phyloP scores from a whole-genome alignment of 805 yeast species.

The Candida tallmaniae region DNA sequence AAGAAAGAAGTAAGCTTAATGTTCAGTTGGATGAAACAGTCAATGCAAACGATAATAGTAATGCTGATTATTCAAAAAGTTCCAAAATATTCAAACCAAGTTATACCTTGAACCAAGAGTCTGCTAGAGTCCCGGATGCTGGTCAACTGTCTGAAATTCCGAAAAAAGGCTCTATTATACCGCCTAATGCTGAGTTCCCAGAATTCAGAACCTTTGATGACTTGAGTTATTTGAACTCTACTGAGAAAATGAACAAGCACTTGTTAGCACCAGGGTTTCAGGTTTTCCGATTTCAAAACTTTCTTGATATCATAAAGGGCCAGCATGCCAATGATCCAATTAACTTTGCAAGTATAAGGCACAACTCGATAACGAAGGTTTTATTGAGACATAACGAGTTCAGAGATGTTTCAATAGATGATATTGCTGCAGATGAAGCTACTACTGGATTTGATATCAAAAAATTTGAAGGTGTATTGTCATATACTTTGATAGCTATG shows the following conservation, averaged over 20 bases:
- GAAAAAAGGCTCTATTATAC: too few relatives aligned
- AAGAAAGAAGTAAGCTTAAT: constrained; percentile 6
- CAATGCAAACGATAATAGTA: constrained; percentile 1
- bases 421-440: constrained; percentile 14
- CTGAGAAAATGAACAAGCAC: constrained; percentile 16
- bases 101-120: constrained; percentile 8
- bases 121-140: too few relatives aligned
- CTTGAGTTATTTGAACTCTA: constrained; percentile 22
- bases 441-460: constrained; percentile 16
- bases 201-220: constrained; percentile 15
- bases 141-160: too few relatives aligned
- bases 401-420: constrained; percentile 15
- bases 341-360: constrained; percentile 27
- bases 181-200: too few relatives aligned
- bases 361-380: constrained; percentile 13
- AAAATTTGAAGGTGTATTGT: constrained; percentile 26
- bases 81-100: constrained; percentile 13
- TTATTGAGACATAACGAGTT: constrained; percentile 14
- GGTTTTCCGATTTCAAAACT: constrained; percentile 25
- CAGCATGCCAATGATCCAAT: constrained; percentile 34
- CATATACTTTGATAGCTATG: constrained; percentile 24
- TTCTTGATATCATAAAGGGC: constrained; percentile 25
- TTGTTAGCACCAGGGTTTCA: constrained; percentile 27
- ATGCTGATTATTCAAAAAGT: constrained; percentile 4
- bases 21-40: constrained; percentile 5